Conservation (phyloP, 2,329 filamentous ascomycete species). For the Daldinia sp. region DNA sequence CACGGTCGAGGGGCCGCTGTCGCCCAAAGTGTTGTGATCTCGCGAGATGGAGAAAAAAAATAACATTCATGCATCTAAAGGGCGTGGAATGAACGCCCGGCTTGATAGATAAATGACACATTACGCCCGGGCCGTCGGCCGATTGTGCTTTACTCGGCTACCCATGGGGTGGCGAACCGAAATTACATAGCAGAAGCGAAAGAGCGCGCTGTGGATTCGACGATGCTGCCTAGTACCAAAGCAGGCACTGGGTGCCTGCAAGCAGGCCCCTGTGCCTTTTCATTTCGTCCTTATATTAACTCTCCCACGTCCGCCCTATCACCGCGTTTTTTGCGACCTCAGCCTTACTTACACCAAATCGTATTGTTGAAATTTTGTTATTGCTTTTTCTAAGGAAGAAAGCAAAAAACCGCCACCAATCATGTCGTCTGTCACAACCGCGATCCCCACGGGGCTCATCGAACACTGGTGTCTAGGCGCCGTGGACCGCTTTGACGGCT, state of each 20-base stretch:
- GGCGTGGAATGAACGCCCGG: neutral
- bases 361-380: no score
- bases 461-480: conserved; percentile 24
- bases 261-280: neutral
- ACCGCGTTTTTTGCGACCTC: neutral
- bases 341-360: neutral
- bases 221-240: conserved; percentile 21
- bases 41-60: neutral
- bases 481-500: neutral
- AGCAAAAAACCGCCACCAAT: neutral
- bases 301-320: neutral
- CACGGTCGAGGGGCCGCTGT: neutral
- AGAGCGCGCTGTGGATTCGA: conserved; percentile 24
- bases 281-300: conserved; percentile 13
- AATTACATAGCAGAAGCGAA: conserved; percentile 22
- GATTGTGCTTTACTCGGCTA: conserved; percentile 5
- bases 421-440: conserved; percentile 34
- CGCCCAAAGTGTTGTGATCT: neutral
- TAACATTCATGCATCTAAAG: neutral
- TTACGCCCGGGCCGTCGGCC: neutral
- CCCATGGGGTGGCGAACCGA: conserved; percentile 20
- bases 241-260: neutral
- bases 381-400: no score
- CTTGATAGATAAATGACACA: neutral
- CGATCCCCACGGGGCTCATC: conserved; percentile 33